Base-by-base conservation (phyloP, 2,329 filamentous ascomycete genomes). In the Thielaviopsis populi region DNA sequence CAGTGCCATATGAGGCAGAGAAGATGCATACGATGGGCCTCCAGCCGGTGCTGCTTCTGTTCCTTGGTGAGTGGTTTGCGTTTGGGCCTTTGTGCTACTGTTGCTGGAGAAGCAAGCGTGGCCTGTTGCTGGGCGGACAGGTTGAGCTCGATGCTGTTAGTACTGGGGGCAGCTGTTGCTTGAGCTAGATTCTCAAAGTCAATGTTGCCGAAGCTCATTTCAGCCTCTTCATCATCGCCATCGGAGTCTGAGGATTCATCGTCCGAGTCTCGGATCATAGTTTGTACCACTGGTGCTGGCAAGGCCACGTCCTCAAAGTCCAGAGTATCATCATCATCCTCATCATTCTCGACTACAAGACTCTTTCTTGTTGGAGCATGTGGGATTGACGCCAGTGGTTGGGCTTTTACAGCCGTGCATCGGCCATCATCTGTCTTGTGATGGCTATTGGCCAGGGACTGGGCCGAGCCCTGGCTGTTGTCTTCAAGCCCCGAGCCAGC, bases 1-100 rank as follows among this genome's bases (percentile, higher is more conserved):
- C 86, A 80, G 73, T 97, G 89, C 10, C 84, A 83, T 17, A 99
- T 74, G 1, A 99, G 78, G 71, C 89, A 95, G 15, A 96, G 75
- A 0, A 97, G 68, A 74, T 99, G 91, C 67, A 85, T 78, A 73
- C 92, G 95, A 73, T 99, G 94, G n/a, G 91, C 79, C 61, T 89
- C 81, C 37, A 94, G 72, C 22, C 91, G 83, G 15, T 72, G 75
- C 53, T 74, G 74, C 67, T 76, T 80, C 68, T 85, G 82, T 22
- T 77, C 77, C 67, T 76, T 80, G 27, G 73, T 81, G 2, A 83
- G 74, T 1, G 79, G 77, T 69, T 79, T 84, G 61, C 79, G 77
- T 58, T 67, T 68, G 13, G 41, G 50, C 30, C 33, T 53, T 22
- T 56, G 50, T 11, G 17, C 8, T 3, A 33, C 2, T 1, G 27